Base-by-base conservation (phyloP, 2,329 filamentous ascomycete species). In the Claviceps capensis region DNA sequence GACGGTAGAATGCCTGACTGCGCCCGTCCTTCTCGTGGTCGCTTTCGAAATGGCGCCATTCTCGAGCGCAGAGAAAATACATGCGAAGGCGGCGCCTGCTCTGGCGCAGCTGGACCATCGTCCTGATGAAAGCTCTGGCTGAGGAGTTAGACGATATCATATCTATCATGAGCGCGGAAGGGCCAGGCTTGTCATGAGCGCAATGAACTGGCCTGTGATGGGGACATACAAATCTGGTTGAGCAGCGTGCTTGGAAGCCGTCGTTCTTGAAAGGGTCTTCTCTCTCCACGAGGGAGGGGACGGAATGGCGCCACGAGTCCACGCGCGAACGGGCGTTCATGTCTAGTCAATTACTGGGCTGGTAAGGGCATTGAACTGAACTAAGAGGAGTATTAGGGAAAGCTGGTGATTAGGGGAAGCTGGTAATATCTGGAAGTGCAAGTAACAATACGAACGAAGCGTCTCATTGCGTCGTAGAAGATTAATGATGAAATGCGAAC, bases 181-280 rank as follows among this genome's bases (percentile, higher is more conserved):
- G 30, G 9, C 9, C 30, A 34, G 30, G 30, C 30, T 34, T 11
- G 9, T 34, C 30, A 34, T 34, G 30, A 34, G 30, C 30, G 30
- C 9, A 9, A 34, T 1, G 11, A 13, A 22, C 2, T 13, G 7
- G 6, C 17, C 9, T 9, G 40, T 9, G n/a, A 19, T 19, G 40
- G 5, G 17, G 40, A 47, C 11, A 40, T 30, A 66, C 66, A 11
- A 66, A 55, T 40, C 64, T 61, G 5, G 65, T 67, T 0, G 57
- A 51, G 17, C 65, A 63, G 3, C 65, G 60, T 16, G 58, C 56
- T 2, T 57, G 59, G 22, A 68, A 68, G 0, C 61, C 62, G 47
- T 69, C 66, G 8, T 62, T 61, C 11, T 56, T 58, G 45, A 70
- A 70, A 0, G 67, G 67, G 51, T 68, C 64, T 4, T 63, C 59